Conservation (phyloP, 169 alveolate genomes). For the Theileria parva region DNA sequence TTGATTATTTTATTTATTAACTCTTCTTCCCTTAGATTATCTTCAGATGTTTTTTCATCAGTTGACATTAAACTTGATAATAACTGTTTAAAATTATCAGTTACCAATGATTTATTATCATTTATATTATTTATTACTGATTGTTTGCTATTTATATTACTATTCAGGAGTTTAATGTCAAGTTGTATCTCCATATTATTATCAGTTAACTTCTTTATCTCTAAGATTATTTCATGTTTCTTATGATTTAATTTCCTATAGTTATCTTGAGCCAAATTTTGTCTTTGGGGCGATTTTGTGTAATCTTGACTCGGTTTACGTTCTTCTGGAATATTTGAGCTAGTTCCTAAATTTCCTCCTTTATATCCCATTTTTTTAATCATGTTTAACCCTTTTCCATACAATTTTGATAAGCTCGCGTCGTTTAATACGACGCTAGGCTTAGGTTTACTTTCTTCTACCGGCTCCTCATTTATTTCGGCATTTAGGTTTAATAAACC, state of each 20-base stretch:
- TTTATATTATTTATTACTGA: neutral
- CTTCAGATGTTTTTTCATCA: neutral
- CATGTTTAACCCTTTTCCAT: constrained; percentile 65
- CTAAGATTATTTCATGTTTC: neutral
- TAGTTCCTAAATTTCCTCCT: constrained; percentile 64
- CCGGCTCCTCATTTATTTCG: neutral
- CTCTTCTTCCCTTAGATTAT: neutral
- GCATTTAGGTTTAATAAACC: constrained; percentile 19
- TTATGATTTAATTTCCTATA: neutral
- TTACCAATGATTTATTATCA: neutral
- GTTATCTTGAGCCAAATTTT: neutral
- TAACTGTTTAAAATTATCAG: neutral
- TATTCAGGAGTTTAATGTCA: neutral
- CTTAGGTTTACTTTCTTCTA: constrained; percentile 5
- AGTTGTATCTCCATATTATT: neutral
- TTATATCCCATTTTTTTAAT: constrained; percentile 64
- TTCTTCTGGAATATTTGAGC: neutral
- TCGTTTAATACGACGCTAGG: constrained; percentile 6
- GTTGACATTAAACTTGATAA: neutral
- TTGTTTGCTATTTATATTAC: neutral
- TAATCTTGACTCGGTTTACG: neutral
- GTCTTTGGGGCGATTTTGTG: neutral
- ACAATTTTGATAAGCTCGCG: constrained; percentile 40
- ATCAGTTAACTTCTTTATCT: neutral
- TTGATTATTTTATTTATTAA: neutral